phyloP scores from a whole-genome alignment of 495 filamentous ascomycete genomes.

The Evernia prunastri region DNA sequence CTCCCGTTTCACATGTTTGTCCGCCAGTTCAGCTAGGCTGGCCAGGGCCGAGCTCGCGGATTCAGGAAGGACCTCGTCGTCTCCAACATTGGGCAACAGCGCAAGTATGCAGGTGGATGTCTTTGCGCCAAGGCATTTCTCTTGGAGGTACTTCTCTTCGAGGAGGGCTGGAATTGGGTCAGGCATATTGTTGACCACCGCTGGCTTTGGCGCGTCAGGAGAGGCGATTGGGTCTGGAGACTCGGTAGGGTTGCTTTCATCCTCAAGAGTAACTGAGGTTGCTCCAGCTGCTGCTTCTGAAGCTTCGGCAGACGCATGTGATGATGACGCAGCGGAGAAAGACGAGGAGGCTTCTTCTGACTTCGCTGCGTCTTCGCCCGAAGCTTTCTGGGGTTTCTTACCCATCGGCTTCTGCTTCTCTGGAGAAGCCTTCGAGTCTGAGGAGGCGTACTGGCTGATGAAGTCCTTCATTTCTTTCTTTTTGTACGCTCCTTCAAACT shows the following conservation, averaged over 20 bases:
- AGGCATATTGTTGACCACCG: slow-evolving; percentile 37
- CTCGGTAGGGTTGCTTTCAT: slow-evolving; percentile 38
- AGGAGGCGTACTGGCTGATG: slow-evolving; percentile 66
- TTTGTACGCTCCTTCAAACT: slow-evolving; percentile 80
- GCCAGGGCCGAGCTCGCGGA: slow-evolving; percentile 49
- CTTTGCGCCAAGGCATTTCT: slow-evolving; percentile 67
- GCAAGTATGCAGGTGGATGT: slow-evolving; percentile 82
- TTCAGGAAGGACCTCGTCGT: slow-evolving; percentile 33
- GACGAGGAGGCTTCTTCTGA: slow-evolving; percentile 30
- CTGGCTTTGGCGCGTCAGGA: slow-evolving; percentile 42
- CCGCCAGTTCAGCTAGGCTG: slow-evolving; percentile 66
- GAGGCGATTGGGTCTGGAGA: slow-evolving; percentile 41
- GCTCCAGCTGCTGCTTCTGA: slow-evolving; percentile 33
- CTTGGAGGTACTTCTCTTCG: slow-evolving; percentile 52
- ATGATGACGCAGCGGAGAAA: slow-evolving; percentile 38
- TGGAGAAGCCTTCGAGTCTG: slow-evolving; percentile 60
- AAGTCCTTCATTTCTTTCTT: slow-evolving; percentile 79
- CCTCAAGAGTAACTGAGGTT: slow-evolving; percentile 38
- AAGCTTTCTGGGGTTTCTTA: slow-evolving; percentile 43
- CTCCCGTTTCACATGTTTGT: slow-evolving; percentile 59
- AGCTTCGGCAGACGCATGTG: slow-evolving; percentile 37
- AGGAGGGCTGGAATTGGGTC: slow-evolving; percentile 46
- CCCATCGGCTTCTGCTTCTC: slow-evolving; percentile 33
- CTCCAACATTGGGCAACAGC: slow-evolving; percentile 56
- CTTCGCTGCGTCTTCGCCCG: slow-evolving; percentile 13